These are phyloP conservation scores for Ganoderma boninense DNA, from an alignment of 1,284 basidiomycete species.

Conservation along the genomic window DNA sequence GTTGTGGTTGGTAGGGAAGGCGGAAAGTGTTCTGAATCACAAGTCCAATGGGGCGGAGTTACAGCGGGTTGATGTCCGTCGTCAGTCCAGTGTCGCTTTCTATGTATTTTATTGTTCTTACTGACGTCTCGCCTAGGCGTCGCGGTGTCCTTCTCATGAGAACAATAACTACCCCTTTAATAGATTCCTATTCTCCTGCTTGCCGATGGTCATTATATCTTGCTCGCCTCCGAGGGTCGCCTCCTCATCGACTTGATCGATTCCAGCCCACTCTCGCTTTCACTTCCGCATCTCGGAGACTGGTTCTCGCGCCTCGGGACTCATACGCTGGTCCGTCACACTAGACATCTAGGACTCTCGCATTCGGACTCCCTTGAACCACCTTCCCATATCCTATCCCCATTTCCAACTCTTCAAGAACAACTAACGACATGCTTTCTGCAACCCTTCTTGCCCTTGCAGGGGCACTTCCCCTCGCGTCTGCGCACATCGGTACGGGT, in stretches of 20 bases:
- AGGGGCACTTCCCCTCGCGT: slow-evolving; percentile 24
- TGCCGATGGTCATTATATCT: slow-evolving; percentile 25
- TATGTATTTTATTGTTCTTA: slow-evolving; percentile 22
- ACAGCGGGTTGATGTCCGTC: neutral
- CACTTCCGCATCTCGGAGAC: slow-evolving; percentile 20
- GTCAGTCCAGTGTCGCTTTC: neutral
- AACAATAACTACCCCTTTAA: slow-evolving; percentile 23
- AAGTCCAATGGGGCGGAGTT: neutral
- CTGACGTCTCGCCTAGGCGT: neutral
- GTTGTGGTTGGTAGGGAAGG: neutral
- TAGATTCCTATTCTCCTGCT: slow-evolving; percentile 25
- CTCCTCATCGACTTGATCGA: slow-evolving; percentile 24
- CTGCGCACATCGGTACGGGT: slow-evolving; percentile 29
- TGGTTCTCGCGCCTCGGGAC: slow-evolving; percentile 20
- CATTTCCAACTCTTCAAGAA: neutral
- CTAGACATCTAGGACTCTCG: slow-evolving; percentile 4
- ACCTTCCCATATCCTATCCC: neutral
- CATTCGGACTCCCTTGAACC: slow-evolving; percentile 6
- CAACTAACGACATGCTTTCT: slow-evolving; percentile 18
- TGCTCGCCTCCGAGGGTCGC: slow-evolving; percentile 2
- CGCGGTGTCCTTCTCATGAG: slow-evolving; percentile 5
- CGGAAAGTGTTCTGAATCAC: neutral
- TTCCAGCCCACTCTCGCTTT: slow-evolving; percentile 11
- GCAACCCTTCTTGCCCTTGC: slow-evolving; percentile 17
- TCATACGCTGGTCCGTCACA: slow-evolving; percentile 20